phyloP scores from a whole-genome alignment of 2,329 filamentous ascomycete species.

The Phoma herbarum region DNA sequence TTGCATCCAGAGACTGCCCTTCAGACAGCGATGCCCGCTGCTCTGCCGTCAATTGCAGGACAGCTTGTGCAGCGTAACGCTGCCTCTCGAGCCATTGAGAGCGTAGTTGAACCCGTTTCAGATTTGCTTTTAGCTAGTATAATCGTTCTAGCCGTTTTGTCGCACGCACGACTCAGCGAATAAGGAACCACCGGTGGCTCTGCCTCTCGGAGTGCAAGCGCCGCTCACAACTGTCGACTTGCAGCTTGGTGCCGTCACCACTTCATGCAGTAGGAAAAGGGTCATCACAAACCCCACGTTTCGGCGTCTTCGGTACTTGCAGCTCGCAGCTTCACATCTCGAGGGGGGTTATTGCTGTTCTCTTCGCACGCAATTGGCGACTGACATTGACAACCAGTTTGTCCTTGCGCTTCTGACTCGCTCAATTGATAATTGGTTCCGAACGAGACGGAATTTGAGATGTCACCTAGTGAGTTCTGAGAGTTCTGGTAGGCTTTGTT shows the following conservation, averaged over 20 bases:
- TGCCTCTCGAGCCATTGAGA: constrained; percentile 38
- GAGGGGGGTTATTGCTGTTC: background rate
- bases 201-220: constrained; percentile 43
- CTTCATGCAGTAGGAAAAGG: constrained; percentile 42
- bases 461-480: constrained; percentile 4
- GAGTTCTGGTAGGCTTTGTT: constrained; percentile 19
- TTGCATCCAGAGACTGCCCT: constrained; percentile 12
- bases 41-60: constrained; percentile 17
- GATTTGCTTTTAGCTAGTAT: constrained; percentile 45
- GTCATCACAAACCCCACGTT: constrained; percentile 34
- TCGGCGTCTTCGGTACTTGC: constrained; percentile 18
- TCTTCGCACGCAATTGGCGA: background rate
- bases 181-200: constrained; percentile 31
- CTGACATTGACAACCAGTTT: background rate
- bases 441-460: constrained; percentile 10
- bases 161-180: constrained; percentile 40
- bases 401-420: constrained; percentile 12
- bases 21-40: constrained; percentile 23
- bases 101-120: constrained; percentile 46
- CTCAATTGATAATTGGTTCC: background rate
- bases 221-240: constrained; percentile 33
- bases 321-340: constrained; percentile 8
- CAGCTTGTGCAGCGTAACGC: constrained; percentile 43
- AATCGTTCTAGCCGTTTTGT: constrained; percentile 34
- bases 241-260: constrained; percentile 36